Base-by-base conservation (phyloP, 2,329 filamentous ascomycete genomes). In the Hortaea werneckii region DNA sequence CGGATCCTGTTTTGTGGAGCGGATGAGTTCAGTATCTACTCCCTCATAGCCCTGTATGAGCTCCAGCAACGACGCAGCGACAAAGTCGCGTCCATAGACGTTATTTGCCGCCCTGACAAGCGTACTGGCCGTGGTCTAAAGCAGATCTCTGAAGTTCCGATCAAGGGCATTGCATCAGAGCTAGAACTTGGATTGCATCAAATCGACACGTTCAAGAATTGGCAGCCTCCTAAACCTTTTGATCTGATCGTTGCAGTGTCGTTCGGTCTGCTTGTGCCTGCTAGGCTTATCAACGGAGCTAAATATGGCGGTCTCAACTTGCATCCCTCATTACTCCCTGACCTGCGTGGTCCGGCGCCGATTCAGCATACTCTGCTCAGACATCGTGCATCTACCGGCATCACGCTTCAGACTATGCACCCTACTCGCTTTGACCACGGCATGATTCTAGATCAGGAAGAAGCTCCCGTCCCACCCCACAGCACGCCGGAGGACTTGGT, bases 1-100 rank as follows among this genome's bases (percentile, higher is more conserved):
- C 77, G 82, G 30, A 87, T 98, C 44, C 76, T 98, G 4, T 98
- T 95, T 67, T 96, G 89, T 67, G 92, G 92, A 51, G 92, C 90
- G 3, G 92, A 98, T 65, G 75, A 81, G 2, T 95, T 96, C 66
- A 95, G 90, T 69, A 83, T 83, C 58, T 77, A 76, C 43, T 87
- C 87, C 1, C 71, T 98, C 42, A 69, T 70, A 48, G 84, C 85
- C 5, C 69, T 98, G 30, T 65, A 83, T 55, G 59, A 68, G 5
- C 51, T 64, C 9, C 74, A 80, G 43, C 48, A 56, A 4, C 55
- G 58, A 5, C 30, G 45, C 7, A 59, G 65, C 5, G 66, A 67
- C 12, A 68, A 79, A 8, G 80, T 95, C 45, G 72, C 75, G 47
- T 87, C 85, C 5, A 83, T 98, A 52, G 83, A 95, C 64, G 89